phyloP scores from a whole-genome alignment of 129 eudicot species.

The Cynara cardunculus region DNA sequence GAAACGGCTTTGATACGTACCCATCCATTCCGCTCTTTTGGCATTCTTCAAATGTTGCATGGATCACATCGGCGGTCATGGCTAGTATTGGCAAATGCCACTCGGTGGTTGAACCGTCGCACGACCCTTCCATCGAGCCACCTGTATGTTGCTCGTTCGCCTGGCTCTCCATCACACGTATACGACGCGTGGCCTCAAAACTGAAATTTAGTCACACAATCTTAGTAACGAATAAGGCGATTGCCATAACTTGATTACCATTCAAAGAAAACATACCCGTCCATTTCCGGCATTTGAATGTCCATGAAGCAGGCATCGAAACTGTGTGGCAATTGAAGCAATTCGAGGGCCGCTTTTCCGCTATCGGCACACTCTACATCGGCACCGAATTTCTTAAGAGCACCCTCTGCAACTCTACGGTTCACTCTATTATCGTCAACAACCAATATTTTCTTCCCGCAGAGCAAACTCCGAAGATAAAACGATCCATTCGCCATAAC shows the following conservation, averaged over 20 bases:
- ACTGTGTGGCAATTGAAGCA: conserved; percentile 61
- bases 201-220: conserved; percentile 32
- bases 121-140: background rate
- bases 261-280: conserved; percentile 52
- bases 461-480: conserved; percentile 51
- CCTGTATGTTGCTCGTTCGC: conserved; percentile 36
- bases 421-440: conserved; percentile 84
- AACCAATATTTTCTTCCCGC: conserved; percentile 73
- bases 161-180: conserved; percentile 53
- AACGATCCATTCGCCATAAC: conserved; percentile 36
- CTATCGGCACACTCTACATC: conserved; percentile 79
- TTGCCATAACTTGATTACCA: background rate
- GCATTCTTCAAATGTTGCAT: conserved; percentile 81
- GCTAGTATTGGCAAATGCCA: conserved; percentile 82
- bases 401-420: conserved; percentile 93
- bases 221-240: conserved; percentile 1
- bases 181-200: conserved; percentile 69
- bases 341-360: conserved; percentile 67
- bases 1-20: conserved; percentile 79
- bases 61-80: conserved; percentile 93
- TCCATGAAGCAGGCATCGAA: conserved; percentile 93
- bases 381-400: conserved; percentile 77
- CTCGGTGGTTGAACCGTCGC: conserved; percentile 10
- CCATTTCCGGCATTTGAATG: conserved; percentile 98
- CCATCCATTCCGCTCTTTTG: conserved; percentile 78